Conservation (phyloP, 2,329 filamentous ascomycete species). For the Penicillium palitans region DNA sequence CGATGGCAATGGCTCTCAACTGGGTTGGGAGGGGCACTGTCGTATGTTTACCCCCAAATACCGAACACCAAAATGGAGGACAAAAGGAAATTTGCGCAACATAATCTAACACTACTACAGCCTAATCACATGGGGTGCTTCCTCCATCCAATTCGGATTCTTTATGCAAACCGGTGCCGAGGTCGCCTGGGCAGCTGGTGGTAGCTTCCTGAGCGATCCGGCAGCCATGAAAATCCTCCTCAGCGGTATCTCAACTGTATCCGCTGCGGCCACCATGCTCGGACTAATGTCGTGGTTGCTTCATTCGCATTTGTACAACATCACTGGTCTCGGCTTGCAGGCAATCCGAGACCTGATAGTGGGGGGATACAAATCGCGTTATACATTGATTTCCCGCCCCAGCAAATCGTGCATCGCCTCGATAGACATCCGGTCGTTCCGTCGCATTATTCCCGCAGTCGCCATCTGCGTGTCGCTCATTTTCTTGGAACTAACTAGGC, state of each 20-base stretch:
- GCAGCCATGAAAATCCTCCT: slow-evolving; percentile 41
- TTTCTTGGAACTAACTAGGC: slow-evolving; percentile 31
- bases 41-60: slow-evolving; percentile 25
- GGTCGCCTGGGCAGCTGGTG: slow-evolving; percentile 40
- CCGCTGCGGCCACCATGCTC: slow-evolving; percentile 28
- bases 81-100: not conserved
- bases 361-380: slow-evolving; percentile 19
- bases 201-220: slow-evolving; percentile 38
- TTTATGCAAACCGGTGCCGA: slow-evolving; percentile 44
- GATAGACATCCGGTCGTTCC: slow-evolving; percentile 21
- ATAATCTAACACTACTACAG: slow-evolving; percentile 18
- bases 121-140: slow-evolving; percentile 33
- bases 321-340: slow-evolving; percentile 26
- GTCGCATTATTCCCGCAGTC: slow-evolving; percentile 20
- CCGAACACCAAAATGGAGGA: not conserved
- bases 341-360: slow-evolving; percentile 20
- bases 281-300: slow-evolving; percentile 31
- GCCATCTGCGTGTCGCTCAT: slow-evolving; percentile 30
- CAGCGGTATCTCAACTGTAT: slow-evolving; percentile 35
- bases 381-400: slow-evolving; percentile 21
- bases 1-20: slow-evolving; percentile 28
- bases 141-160: slow-evolving; percentile 41
- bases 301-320: slow-evolving; percentile 32
- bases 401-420: slow-evolving; percentile 22
- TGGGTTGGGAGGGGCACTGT: slow-evolving; percentile 27